Evolutionary conservation across 768 basidiomycete species (phyloP), one percentile per base, ranked within the genome.

Genomic region (Phanerochaete sordida): DNA sequence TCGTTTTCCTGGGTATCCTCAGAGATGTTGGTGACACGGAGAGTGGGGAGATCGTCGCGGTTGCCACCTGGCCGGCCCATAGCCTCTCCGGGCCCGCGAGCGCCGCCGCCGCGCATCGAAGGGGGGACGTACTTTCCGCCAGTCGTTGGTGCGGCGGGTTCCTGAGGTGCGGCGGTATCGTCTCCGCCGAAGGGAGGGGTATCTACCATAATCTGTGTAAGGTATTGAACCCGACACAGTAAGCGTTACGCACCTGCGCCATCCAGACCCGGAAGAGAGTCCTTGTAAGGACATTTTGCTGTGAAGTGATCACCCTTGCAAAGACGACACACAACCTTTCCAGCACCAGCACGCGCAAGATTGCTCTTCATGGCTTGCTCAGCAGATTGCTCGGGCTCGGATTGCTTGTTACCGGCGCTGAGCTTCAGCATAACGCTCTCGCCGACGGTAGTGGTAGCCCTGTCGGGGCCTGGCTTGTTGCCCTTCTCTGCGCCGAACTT

Each of bases 251-350:
- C 67, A 82, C 87, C 87, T 4, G 77, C 75, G 13, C 78, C 79
- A 30, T 82, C 91, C 50, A 94, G 78, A 3, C 85, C 90, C 11
- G 87, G 88, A 15, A 99, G 83, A 9, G 91, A 90, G 68, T 98
- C 95, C 76, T 95, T 97, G 83, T 95, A 95, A 6, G 97, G 97
- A 82, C 97, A 98, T 74, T 95, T 95, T 63, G 95, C 91, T 15
- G 97, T 99, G 75, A 95, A 98, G 77, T 98, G 97, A 64, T 90
- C 91, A 55, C 96, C 97, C 71, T 96, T 93, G 78, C 97, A 98
- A 57, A 97, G 77, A 64, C 97, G 84, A 81, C 97, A 99, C 46
- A 81, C 75, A 63, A 99, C 91, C 70, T 94, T 94, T 70, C 93
- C 93, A 23, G 86, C 86, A 61, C 93, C 93, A 1, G 86, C 84